A percentile compares a stretch with the other conserved stretches of the same genome.
phyloP scores from a whole-genome alignment of 179 eudicot genomes.

The Dionaea muscipula region DNA sequence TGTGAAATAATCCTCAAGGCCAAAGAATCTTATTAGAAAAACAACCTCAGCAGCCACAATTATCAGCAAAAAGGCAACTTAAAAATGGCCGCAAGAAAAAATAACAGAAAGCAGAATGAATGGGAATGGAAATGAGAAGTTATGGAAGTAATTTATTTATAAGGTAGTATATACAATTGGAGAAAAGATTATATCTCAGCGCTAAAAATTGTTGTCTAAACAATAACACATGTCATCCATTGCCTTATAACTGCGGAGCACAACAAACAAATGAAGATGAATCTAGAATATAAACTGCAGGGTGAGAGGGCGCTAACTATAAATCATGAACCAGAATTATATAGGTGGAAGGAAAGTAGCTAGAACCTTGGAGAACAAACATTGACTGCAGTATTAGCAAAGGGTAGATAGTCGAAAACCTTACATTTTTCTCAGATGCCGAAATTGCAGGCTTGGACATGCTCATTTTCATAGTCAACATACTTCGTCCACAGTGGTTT shows the following conservation, averaged over 20 bases:
- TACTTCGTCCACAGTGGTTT: constrained; percentile 65
- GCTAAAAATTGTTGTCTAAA: not conserved
- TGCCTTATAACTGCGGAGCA: constrained; percentile 8
- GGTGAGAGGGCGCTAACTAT: constrained; percentile 10
- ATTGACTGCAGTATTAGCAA: not conserved
- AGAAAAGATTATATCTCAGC: not conserved
- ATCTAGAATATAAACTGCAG: not conserved
- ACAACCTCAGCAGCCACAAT: too few relatives aligned
- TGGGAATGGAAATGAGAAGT: not conserved
- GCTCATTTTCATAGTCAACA: constrained; percentile 57
- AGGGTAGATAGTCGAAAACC: not conserved
- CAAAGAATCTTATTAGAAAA: too few relatives aligned
- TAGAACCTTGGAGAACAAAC: not conserved
- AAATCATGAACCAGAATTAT: constrained; percentile 10
- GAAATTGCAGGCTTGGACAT: constrained; percentile 68
- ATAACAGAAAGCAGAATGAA: not conserved
- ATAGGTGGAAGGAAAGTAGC: too few relatives aligned
- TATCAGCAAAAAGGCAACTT: not conserved
- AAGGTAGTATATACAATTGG: constrained; percentile 20
- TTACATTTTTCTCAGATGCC: constrained; percentile 16
- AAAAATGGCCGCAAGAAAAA: not conserved
- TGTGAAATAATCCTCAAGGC: too few relatives aligned
- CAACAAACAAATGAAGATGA: constrained; percentile 4
- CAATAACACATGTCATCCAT: not conserved
- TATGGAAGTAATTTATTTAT: constrained; percentile 8